phyloP scores from a whole-genome alignment of 768 basidiomycete species.

The Kockovaella imperatae region DNA sequence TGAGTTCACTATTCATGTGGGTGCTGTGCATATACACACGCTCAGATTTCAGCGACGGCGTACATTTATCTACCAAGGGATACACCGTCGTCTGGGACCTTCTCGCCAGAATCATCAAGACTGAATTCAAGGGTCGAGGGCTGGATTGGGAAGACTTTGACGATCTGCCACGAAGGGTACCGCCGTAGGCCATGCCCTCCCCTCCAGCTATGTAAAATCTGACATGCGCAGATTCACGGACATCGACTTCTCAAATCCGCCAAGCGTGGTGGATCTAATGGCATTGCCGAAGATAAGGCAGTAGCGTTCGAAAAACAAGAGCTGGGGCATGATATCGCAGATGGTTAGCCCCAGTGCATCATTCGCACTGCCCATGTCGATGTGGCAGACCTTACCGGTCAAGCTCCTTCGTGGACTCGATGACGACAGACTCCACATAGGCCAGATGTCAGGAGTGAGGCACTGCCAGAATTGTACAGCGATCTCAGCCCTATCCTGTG shows the following conservation, averaged over 20 bases:
- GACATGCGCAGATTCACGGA: neutral
- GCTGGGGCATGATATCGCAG: too few relatives aligned
- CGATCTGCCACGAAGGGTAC: constrained; percentile 2
- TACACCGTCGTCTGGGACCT: constrained; percentile 55
- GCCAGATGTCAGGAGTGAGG: too few relatives aligned
- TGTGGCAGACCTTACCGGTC: too few relatives aligned
- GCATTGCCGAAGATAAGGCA: constrained; percentile 3
- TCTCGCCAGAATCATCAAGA: constrained; percentile 13
- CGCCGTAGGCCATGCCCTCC: neutral
- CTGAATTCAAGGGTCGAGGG: constrained; percentile 24
- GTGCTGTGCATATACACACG: neutral
- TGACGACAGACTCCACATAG: too few relatives aligned
- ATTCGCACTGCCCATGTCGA: too few relatives aligned
- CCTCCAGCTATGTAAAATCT: too few relatives aligned
- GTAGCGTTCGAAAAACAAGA: too few relatives aligned
- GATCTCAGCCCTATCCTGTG: too few relatives aligned
- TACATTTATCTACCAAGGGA: constrained; percentile 69
- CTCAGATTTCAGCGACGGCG: constrained; percentile 53
- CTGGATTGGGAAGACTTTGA: constrained; percentile 29
- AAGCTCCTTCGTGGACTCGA: too few relatives aligned
- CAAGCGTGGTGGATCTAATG: neutral
- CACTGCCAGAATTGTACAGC: too few relatives aligned
- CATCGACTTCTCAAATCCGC: neutral
- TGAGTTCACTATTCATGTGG: constrained; percentile 10
- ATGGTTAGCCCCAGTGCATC: too few relatives aligned